Conservation (phyloP, 129 eudicot genomes). For the Mikania micrantha region DNA sequence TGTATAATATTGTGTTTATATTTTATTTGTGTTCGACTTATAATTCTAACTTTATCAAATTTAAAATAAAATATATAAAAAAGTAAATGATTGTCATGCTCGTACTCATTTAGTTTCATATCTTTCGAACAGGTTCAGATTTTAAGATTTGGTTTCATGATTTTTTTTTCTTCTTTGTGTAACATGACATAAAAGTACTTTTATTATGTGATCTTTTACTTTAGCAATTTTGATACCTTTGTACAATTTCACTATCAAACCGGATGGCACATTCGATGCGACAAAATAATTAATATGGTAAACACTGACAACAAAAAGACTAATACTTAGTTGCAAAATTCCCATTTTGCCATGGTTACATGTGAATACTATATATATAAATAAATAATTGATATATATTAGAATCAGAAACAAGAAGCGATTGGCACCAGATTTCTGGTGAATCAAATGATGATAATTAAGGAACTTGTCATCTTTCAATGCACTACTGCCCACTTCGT, state of each 20-base stretch:
- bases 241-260: not conserved
- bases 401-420: not conserved
- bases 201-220: not conserved
- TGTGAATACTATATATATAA: not conserved
- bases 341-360: slow-evolving; percentile 13
- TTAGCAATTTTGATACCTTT: not conserved
- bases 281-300: not conserved
- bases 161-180: no score
- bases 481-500: slow-evolving; percentile 35
- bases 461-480: slow-evolving; percentile 21
- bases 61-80: no score
- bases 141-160: no score
- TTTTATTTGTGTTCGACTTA: no score
- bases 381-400: not conserved
- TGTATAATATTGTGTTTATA: no score
- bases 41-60: no score
- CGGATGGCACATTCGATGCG: not conserved
- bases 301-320: not conserved
- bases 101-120: no score
- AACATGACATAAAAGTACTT: no score
- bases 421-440: slow-evolving; percentile 14
- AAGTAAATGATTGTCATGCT: no score
- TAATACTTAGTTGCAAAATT: slow-evolving; percentile 3
- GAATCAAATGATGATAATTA: slow-evolving; percentile 4
- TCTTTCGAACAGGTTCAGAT: no score